Conservation (phyloP, 2,329 filamentous ascomycete species). For the Xylaria arbuscula region DNA sequence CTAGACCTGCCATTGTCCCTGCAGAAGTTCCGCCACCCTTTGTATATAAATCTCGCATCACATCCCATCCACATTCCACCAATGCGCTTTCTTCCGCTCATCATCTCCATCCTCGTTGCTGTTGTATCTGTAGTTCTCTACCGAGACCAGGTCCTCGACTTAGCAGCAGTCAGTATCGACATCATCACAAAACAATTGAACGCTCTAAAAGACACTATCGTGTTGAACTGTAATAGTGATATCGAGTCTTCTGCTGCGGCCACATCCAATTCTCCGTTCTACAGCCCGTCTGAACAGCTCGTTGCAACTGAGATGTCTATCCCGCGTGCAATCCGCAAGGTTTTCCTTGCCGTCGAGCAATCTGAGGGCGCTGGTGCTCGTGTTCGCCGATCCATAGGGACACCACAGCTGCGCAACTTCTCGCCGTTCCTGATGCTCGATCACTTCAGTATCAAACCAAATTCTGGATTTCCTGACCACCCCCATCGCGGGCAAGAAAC, state of each 20-base stretch:
- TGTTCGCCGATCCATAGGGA: conserved; percentile 89
- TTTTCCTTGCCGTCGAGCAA: conserved; percentile 86
- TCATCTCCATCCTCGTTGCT: conserved; percentile 54
- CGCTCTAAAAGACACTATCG: conserved; percentile 30
- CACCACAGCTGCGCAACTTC: conserved; percentile 83
- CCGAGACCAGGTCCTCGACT: conserved; percentile 48
- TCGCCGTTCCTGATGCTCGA: conserved; percentile 97
- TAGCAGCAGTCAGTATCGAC: conserved; percentile 42
- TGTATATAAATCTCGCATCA: conserved; percentile 36
- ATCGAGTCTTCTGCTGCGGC: conserved; percentile 32
- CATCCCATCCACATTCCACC: conserved; percentile 31
- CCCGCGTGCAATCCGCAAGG: conserved; percentile 81
- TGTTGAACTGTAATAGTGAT: conserved; percentile 29
- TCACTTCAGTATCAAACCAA: conserved; percentile 83
- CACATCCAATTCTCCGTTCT: conserved; percentile 43
- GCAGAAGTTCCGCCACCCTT: conserved; percentile 6
- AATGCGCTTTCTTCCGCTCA: conserved; percentile 55
- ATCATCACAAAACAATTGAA: conserved; percentile 41
- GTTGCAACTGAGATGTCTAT: conserved; percentile 68
- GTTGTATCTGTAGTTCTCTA: conserved; percentile 53
- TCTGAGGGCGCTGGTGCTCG: conserved; percentile 88
- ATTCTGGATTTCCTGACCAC: conserved; percentile 92
- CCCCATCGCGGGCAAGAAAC: conserved; percentile 84
- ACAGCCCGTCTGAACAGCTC: conserved; percentile 47
- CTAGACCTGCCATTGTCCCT: conserved; percentile 18